A percentile compares a stretch with the other conserved stretches of the same genome.
Evolutionary conservation across 2,329 filamentous ascomycete species (phyloP).

Genomic region (Berkeleyomyces rouxiae): DNA sequence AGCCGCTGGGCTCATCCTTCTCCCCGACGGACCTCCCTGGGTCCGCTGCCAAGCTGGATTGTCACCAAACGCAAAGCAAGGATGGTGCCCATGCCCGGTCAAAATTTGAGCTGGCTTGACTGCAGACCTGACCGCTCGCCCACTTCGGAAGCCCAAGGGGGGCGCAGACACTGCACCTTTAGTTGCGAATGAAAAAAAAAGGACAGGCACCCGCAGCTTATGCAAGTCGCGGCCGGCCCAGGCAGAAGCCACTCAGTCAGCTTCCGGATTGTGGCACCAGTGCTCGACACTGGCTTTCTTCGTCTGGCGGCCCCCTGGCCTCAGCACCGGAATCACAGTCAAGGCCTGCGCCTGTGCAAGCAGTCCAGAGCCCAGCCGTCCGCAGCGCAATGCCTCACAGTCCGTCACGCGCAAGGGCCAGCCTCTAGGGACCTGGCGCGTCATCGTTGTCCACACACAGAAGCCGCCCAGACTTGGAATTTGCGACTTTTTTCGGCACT

Average conservation of each 20-base stretch:
- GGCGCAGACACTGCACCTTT: not conserved
- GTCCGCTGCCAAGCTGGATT: not conserved
- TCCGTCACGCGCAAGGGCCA: not conserved
- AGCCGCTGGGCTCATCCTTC: conserved; percentile 7
- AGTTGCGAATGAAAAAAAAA: not conserved
- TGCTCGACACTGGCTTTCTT: not conserved
- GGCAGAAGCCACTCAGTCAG: not conserved
- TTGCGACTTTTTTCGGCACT: conserved; percentile 1
- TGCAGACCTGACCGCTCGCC: not conserved
- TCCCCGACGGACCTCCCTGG: not conserved
- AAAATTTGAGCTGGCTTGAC: not conserved
- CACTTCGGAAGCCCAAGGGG: not conserved
- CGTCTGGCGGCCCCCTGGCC: not conserved
- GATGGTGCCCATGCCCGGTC: not conserved
- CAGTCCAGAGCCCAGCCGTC: too few relatives aligned
- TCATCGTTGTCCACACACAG: not conserved
- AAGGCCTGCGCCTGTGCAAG: too few relatives aligned
- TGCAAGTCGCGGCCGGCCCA: not conserved
- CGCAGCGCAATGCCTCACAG: not conserved
- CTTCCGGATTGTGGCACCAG: not conserved
- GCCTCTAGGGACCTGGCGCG: not conserved
- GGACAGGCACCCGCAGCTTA: not conserved
- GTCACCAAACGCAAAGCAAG: not conserved
- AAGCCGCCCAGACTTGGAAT: not conserved
- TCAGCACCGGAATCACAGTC: not conserved